Evolutionary conservation across 495 filamentous ascomycete genomes (phyloP).

Genomic region (Daldinia concentrica): DNA sequence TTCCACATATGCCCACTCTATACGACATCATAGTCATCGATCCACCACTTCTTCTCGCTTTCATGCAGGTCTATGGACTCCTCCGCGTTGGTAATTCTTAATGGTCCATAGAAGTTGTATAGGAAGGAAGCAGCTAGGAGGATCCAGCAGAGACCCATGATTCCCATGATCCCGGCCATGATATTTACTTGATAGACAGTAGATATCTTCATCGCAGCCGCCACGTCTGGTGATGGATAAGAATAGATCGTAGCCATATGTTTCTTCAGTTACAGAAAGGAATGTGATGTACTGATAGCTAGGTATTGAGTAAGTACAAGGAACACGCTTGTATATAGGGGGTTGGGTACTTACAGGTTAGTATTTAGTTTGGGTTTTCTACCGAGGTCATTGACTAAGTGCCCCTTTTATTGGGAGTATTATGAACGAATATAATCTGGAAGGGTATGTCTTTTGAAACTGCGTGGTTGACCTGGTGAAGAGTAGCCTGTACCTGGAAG

Average conservation of each 20-base stretch:
- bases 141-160: slow-evolving; percentile 27
- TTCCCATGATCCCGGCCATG: slow-evolving; percentile 8
- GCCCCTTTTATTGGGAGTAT: slow-evolving; percentile 26
- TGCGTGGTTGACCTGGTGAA: slow-evolving; percentile 7
- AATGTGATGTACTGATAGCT: not conserved
- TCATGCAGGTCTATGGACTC: slow-evolving; percentile 3
- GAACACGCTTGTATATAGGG: not conserved
- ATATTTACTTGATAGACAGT: slow-evolving; percentile 12
- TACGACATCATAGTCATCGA: slow-evolving; percentile 19
- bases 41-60: slow-evolving; percentile 29
- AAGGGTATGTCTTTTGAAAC: slow-evolving; percentile 11
- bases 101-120: slow-evolving; percentile 20
- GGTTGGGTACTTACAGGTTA: not conserved
- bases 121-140: slow-evolving; percentile 24
- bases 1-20: not conserved
- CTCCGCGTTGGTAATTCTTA: slow-evolving; percentile 5
- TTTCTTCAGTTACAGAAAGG: not conserved
- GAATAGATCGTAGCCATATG: slow-evolving; percentile 14
- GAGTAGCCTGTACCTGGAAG: slow-evolving; percentile 13
- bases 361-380: not conserved
- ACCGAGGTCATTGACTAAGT: slow-evolving; percentile 12
- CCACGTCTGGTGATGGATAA: slow-evolving; percentile 8
- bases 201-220: slow-evolving; percentile 15
- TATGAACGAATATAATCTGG: slow-evolving; percentile 3
- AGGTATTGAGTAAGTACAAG: not conserved